Base-by-base conservation (phyloP, 768 basidiomycete genomes). In the Pulveroboletus ravenelii region DNA sequence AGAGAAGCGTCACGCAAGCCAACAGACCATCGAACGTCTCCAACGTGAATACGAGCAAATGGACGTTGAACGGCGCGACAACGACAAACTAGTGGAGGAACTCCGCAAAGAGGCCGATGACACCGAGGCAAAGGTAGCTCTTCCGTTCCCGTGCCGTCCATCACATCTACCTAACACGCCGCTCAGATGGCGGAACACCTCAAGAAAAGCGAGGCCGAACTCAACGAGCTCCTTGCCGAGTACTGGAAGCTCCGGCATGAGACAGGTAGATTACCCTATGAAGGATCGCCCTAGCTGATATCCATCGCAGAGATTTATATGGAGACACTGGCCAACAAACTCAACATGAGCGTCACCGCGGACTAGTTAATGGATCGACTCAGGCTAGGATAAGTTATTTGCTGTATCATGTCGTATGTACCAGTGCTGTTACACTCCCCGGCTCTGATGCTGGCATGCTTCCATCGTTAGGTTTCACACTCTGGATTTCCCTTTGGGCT, bases 211-310 rank as follows among this genome's bases (percentile, higher is more conserved):
- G 89, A 93, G 67, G 70, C 68, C 7, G 90, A 93, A 63, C 72
- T 94, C n/a, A 84, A 84, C 55, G 84, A 88, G 50, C 73, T 96
- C 17, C 74, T 96, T 36, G 71, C 79, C 9, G 91, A 92, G 64
- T 93, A 95, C 65, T 90, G 86, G 84, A 82, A 77, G 49, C 72
- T 92, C 46, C 76, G 89, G 35, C 84, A 87, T 56, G 81, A 84
- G 59, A 84, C 87, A 60, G 86, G 90, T 88, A 61, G 32, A 62
- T 18, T 25, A 18, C 23, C 38, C 40, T 47, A 27, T 48, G 41
- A 8, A 20, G 34, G 3, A 10, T 18, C 31, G 20, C 29, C 30
- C 45, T 31, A 9, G 41, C 43, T 55, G 41, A 58, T 29, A 6
- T 32, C 49, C 48, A 38, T 48, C 29, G 18, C 55, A 90, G 89